These are phyloP conservation scores for Pseudocercospora vitis DNA, from an alignment of 2,329 filamentous ascomycete species.

Conservation along the genomic window DNA sequence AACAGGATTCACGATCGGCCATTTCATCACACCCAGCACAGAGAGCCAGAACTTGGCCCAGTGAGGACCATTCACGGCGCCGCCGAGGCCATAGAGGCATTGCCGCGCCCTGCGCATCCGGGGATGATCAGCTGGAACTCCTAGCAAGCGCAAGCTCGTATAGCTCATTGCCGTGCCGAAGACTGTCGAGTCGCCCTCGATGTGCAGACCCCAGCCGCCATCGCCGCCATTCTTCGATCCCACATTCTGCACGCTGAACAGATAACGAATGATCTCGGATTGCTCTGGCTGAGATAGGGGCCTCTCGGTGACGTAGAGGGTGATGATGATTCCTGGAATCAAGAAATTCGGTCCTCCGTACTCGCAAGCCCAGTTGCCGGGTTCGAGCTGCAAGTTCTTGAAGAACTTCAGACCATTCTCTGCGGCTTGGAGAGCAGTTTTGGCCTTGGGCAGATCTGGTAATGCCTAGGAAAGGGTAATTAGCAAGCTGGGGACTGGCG, in stretches of 20 bases:
- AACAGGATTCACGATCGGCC: constrained; percentile 92
- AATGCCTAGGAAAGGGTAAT: constrained; percentile 58
- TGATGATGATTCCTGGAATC: constrained; percentile 77
- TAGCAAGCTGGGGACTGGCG: not conserved
- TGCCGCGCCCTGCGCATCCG: constrained; percentile 81
- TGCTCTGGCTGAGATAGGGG: constrained; percentile 77
- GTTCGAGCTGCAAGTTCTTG: constrained; percentile 80
- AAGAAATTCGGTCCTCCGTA: constrained; percentile 98
- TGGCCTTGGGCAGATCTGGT: constrained; percentile 68
- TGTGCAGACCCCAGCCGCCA: constrained; percentile 96
- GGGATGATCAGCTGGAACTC: constrained; percentile 78
- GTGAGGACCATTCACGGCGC: constrained; percentile 79
- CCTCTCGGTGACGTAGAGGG: constrained; percentile 87
- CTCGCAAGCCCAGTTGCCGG: constrained; percentile 94
- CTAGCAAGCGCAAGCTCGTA: constrained; percentile 73
- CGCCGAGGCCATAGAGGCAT: constrained; percentile 80
- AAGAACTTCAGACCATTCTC: constrained; percentile 85
- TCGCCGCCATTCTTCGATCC: constrained; percentile 61
- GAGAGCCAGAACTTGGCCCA: constrained; percentile 98
- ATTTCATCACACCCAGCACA: constrained; percentile 76
- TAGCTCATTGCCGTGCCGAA: constrained; percentile 93
- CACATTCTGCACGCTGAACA: constrained; percentile 75
- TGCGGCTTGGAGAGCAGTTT: constrained; percentile 73
- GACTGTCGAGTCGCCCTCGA: constrained; percentile 87
- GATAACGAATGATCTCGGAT: constrained; percentile 88